Percentiles rank a stretch among this genome's conserved stretches.
These are phyloP conservation scores for Toxoplasma gondii DNA, from an alignment of 169 alveolate species.

Conservation along the genomic window DNA sequence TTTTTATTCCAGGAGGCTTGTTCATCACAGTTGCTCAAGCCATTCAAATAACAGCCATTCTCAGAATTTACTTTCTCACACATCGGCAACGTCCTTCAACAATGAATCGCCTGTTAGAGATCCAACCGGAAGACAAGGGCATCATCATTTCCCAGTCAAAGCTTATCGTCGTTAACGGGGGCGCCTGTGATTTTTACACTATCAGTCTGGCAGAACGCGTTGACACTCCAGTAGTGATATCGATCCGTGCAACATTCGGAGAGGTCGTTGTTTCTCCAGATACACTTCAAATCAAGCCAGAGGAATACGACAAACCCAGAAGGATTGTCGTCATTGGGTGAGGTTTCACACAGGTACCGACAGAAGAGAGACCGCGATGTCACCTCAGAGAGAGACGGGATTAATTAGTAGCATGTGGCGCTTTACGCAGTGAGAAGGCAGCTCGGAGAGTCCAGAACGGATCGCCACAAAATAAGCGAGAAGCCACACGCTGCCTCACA, in stretches of 20 bases:
- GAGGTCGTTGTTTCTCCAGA: conserved; percentile 26
- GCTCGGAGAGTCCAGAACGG: no score
- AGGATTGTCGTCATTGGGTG: conserved; percentile 37
- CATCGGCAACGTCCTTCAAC: not conserved
- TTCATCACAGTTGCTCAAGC: no score
- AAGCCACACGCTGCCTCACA: no score
- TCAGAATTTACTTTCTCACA: no score
- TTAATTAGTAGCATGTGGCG: no score
- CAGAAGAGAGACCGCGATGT: no score
- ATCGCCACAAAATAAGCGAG: no score
- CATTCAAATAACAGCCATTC: no score
- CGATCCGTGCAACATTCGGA: conserved; percentile 38
- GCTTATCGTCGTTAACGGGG: conserved; percentile 36
- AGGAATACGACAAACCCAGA: not conserved
- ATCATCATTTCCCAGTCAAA: conserved; percentile 1
- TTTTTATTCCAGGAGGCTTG: no score
- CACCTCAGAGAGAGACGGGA: no score
- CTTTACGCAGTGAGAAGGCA: no score
- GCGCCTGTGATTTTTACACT: conserved; percentile 45
- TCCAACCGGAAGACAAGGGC: conserved; percentile 34
- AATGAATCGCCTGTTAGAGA: conserved; percentile 10
- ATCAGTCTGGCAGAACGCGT: not conserved
- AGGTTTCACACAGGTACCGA: not conserved
- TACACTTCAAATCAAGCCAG: conserved; percentile 40
- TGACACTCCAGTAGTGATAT: conserved; percentile 25